These are phyloP conservation scores for Aspergillus sergii DNA, from an alignment of 2,329 filamentous ascomycete genomes.

Conservation along the genomic window DNA sequence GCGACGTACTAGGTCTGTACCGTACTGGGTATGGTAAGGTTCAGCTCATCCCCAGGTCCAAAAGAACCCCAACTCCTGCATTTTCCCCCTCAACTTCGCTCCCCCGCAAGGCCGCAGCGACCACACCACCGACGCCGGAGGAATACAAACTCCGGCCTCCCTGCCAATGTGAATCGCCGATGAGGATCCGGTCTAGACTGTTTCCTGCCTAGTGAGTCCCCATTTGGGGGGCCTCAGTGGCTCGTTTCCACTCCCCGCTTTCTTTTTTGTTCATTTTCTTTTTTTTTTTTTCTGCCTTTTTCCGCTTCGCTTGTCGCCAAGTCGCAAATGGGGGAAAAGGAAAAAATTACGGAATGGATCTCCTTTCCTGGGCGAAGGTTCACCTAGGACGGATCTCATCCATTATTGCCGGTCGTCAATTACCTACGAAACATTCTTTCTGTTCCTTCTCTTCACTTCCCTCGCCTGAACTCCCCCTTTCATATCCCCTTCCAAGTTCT, in stretches of 20 bases:
- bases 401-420: neutral
- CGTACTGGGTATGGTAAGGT: neutral
- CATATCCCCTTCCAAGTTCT: neutral
- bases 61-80: neutral
- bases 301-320: constrained; percentile 1
- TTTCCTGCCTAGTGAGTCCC: neutral
- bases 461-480: neutral
- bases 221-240: constrained; percentile 2
- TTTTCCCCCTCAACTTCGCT: neutral
- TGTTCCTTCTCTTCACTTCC: constrained; percentile 7
- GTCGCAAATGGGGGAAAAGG: neutral
- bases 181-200: neutral
- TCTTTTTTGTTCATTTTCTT: constrained; percentile 4
- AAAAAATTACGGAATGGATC: constrained; percentile 1
- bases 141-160: neutral
- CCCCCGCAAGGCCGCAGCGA: constrained; percentile 1
- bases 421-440: neutral
- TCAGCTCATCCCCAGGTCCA: neutral
- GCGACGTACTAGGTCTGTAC: neutral
- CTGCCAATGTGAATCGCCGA: neutral
- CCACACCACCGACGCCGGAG: neutral
- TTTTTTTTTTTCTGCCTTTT: neutral
- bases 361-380: neutral
- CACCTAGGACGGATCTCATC: neutral
- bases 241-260: constrained; percentile 8